Percentiles rank a stretch among this genome's conserved stretches.
phyloP scores from a whole-genome alignment of 192 early-diverging fungal species.

The Coemansia sp. region DNA sequence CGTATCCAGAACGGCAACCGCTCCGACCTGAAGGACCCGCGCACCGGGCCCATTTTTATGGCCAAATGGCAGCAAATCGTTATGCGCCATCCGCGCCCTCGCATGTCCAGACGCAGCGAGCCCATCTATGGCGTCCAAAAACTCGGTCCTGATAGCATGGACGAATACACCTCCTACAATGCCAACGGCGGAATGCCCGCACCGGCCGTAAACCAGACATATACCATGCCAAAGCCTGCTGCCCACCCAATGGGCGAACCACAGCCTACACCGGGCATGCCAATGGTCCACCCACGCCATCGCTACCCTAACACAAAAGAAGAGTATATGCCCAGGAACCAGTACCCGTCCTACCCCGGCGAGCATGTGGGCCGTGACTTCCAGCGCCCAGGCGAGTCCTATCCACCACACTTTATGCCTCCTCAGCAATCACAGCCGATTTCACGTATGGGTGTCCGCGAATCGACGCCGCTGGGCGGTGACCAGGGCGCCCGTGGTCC shows the following conservation, averaged over 20 bases:
- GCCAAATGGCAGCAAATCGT: conserved; percentile 45
- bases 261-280: not conserved
- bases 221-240: not conserved
- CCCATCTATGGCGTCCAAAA: conserved; percentile 40
- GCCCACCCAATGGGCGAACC: not conserved
- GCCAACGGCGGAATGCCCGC: not conserved
- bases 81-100: conserved; percentile 39
- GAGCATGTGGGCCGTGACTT: not conserved
- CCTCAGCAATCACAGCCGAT: not conserved
- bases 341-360: not conserved
- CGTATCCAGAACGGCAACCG: conserved; percentile 39
- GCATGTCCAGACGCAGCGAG: conserved; percentile 42
- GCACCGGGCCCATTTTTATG: conserved; percentile 24
- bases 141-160: not conserved
- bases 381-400: not conserved
- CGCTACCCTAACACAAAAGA: conserved; percentile 6
- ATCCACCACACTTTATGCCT: not conserved
- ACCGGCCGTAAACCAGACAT: not conserved
- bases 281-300: conserved; percentile 1
- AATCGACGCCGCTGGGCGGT: conserved; percentile 1
- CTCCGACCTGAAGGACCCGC: conserved; percentile 31
- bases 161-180: conserved; percentile 1
- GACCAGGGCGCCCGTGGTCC: not conserved
- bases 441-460: not conserved
- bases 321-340: not conserved